Percentiles rank a stretch among this genome's conserved stretches.
Conservation (phyloP, 768 basidiomycete genomes). For the Suillus alpinus region DNA sequence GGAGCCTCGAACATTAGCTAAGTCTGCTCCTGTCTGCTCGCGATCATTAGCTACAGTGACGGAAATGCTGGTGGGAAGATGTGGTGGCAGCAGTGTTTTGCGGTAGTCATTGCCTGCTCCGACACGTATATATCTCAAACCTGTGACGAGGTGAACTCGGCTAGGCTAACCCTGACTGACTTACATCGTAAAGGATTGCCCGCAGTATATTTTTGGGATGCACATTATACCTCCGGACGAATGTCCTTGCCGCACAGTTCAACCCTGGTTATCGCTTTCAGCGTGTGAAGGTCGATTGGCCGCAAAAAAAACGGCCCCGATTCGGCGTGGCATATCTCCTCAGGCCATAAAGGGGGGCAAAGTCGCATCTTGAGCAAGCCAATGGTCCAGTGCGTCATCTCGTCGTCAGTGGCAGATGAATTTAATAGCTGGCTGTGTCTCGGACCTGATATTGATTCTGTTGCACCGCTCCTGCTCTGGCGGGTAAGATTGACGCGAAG, state of each 20-base stretch:
- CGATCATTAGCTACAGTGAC: background rate
- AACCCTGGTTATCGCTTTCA: background rate
- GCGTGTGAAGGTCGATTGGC: no score
- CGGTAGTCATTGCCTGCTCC: constrained; percentile 5
- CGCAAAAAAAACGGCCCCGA: no score
- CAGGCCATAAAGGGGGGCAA: background rate
- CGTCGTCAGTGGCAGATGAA: background rate
- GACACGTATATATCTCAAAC: background rate
- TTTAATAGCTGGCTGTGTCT: background rate
- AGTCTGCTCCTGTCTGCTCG: background rate
- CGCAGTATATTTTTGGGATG: background rate
- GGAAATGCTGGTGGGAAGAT: constrained; percentile 21
- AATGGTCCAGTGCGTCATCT: background rate
- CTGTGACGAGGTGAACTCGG: background rate
- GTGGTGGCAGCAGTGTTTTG: constrained; percentile 3
- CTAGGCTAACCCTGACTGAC: background rate
- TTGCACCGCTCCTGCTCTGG: background rate
- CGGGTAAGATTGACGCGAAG: constrained; percentile 5
- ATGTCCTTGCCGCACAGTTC: background rate
- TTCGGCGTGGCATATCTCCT: background rate
- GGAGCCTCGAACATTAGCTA: background rate
- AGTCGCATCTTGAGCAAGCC: no score
- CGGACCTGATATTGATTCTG: background rate
- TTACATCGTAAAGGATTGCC: background rate
- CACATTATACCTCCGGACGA: background rate